Evolutionary conservation across 805 yeast species (phyloP), one percentile per base, ranked within the genome.

Genomic region (Teunomyces barrocoloradensis): DNA sequence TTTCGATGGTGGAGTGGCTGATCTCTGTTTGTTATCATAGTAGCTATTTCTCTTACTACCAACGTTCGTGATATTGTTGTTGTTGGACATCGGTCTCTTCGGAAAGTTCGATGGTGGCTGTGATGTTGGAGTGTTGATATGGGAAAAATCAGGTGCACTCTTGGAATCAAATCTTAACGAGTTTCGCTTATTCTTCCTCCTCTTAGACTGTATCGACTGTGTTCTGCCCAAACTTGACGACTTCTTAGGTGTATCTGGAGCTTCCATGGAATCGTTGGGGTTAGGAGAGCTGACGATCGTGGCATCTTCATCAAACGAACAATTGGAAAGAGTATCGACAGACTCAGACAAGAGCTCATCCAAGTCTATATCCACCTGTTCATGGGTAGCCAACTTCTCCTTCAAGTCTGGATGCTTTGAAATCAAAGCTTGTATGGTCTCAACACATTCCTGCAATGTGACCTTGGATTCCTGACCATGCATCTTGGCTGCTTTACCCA

Each of bases 391-490:
- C 7, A 72, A 47, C 44, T 58, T 61, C 12, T 66, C 66, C 39
- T 49, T 58, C 38, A 65, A 66, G 46, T 69, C 76, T 30, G 69
- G 74, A 46, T 64, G 54, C 38, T 65, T 65, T 10, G 65, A 71
- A 39, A 74, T 49, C 27, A 76, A 66, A 21, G 65, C 48, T 20
- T 59, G 67, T 49, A 83, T 67, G 17, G 75, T 65, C 6, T 70
- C 72, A 41, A 76, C 76, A 46, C 80, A 76, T 44, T 79, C 77
- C 34, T 65, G 68, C 41, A 82, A 59, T 2, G 80, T 57, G 2
- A 61, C 51, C 46, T 73, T 68, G 3, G 80, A 67, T 41, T 78
- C 79, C 45, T 67, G 69, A n/a, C 81, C 80, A 51, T 80, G 82
- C 15, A 65, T 55, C 45, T 70, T 74, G 2, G 82, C 66, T 2